phyloP scores from a whole-genome alignment of 2,329 filamentous ascomycete genomes.

The Aspergillus brasiliensis region DNA sequence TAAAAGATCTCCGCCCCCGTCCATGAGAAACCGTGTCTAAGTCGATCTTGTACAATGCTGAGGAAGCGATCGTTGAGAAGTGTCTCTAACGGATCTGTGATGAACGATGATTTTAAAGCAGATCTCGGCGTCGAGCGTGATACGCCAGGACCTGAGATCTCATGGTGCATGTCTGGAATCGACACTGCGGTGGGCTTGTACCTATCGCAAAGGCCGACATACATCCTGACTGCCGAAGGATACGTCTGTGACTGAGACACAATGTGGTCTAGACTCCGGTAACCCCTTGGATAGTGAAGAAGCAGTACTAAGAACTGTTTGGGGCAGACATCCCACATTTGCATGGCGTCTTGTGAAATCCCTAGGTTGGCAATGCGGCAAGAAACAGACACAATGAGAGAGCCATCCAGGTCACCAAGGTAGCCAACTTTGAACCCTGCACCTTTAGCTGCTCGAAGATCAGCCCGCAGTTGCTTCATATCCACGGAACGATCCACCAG shows the following conservation, averaged over 20 bases:
- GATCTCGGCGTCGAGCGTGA: neutral
- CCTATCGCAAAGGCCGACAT: constrained; percentile 68
- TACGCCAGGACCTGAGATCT: too few relatives aligned
- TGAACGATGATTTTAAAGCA: constrained; percentile 49
- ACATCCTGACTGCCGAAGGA: constrained; percentile 53
- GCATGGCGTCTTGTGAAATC: constrained; percentile 71
- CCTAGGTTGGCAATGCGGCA: constrained; percentile 69
- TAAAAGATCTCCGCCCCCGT: constrained; percentile 65
- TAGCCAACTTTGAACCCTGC: constrained; percentile 73
- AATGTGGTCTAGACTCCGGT: constrained; percentile 61
- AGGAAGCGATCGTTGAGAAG: constrained; percentile 69
- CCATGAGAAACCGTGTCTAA: constrained; percentile 61
- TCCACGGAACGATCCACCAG: constrained; percentile 13
- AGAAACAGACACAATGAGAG: constrained; percentile 66
- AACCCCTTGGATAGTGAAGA: constrained; percentile 64
- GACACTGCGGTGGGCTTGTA: constrained; percentile 70
- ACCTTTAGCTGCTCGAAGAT: constrained; percentile 62
- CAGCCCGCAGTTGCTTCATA: constrained; percentile 49
- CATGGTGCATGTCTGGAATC: constrained; percentile 54
- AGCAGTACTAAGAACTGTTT: constrained; percentile 74
- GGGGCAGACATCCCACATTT: constrained; percentile 72
- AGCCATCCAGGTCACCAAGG: constrained; percentile 55
- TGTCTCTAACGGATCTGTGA: constrained; percentile 70
- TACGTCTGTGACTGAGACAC: neutral
- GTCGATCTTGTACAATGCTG: constrained; percentile 62